These are phyloP conservation scores for Aspergillus sergii DNA, from an alignment of 2,329 filamentous ascomycete genomes.

Conservation along the genomic window DNA sequence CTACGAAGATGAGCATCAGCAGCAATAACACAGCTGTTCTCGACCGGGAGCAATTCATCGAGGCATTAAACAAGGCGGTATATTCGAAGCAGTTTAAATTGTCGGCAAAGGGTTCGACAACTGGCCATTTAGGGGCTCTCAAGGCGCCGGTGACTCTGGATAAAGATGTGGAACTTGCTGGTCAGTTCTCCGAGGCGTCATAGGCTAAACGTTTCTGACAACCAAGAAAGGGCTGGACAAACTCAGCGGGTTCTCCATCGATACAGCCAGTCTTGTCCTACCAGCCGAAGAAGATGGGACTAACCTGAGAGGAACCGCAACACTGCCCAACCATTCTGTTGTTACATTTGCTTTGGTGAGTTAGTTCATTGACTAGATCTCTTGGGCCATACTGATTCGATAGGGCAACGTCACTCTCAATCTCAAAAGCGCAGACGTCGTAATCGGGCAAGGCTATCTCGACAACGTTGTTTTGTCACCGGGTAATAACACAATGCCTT, in stretches of 20 bases:
- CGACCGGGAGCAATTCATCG: not conserved
- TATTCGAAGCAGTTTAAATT: not conserved
- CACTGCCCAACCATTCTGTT: not conserved
- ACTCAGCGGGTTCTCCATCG: not conserved
- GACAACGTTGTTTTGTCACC: not conserved
- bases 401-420: not conserved
- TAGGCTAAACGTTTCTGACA: not conserved
- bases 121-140: not conserved
- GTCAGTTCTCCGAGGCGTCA: not conserved
- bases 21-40: not conserved
- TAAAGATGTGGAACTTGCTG: not conserved
- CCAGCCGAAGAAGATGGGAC: not conserved
- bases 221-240: not conserved
- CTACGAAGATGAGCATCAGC: not conserved
- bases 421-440: not conserved
- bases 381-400: not conserved
- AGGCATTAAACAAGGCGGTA: not conserved
- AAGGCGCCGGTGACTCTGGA: not conserved
- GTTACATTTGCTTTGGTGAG: not conserved
- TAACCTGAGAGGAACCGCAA: not conserved
- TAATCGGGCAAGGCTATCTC: not conserved
- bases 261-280: not conserved
- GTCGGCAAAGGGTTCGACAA: not conserved
- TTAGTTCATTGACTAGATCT: not conserved
- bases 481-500: not conserved